Percentiles rank a stretch among this genome's conserved stretches.
Evolutionary conservation across 2,329 filamentous ascomycete species (phyloP).

Genomic region (Curvularia eragrostidis): DNA sequence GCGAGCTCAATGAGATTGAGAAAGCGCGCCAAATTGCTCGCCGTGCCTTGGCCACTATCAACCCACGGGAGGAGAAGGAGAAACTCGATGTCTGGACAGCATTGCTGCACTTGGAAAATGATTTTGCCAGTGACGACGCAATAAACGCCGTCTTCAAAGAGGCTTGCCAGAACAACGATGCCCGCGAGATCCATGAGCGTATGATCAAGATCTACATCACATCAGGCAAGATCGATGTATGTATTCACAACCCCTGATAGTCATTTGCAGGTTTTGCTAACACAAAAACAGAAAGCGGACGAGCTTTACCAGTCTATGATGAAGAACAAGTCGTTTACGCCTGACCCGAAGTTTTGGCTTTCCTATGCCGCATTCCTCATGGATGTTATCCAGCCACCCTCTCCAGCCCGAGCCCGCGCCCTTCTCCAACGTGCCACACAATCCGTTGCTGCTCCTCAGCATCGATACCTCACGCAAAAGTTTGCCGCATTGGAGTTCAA

Average conservation of each 20-base stretch:
- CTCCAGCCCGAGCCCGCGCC: constrained; percentile 76
- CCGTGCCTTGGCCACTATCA: constrained; percentile 88
- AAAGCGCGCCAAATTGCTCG: constrained; percentile 90
- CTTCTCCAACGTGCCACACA: constrained; percentile 85
- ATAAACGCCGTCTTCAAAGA: constrained; percentile 88
- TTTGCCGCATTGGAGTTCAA: constrained; percentile 94
- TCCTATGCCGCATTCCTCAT: constrained; percentile 96
- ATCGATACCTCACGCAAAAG: constrained; percentile 79
- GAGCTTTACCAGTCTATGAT: constrained; percentile 83
- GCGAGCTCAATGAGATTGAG: constrained; percentile 85
- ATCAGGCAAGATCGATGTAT: constrained; percentile 81
- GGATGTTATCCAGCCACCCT: constrained; percentile 71
- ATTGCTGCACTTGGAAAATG: constrained; percentile 90
- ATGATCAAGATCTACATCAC: constrained; percentile 95
- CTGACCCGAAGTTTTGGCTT: constrained; percentile 81
- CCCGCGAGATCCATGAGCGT: constrained; percentile 86
- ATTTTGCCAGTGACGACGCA: constrained; percentile 82
- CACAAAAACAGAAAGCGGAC: constrained; percentile 74
- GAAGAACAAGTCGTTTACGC: constrained; percentile 82
- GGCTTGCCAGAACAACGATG: constrained; percentile 92
- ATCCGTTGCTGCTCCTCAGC: constrained; percentile 73
- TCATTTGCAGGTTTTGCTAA: constrained; percentile 25
- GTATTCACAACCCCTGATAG: constrained; percentile 37
- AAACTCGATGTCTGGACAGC: constrained; percentile 97
- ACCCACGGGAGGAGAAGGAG: constrained; percentile 87